Evolutionary conservation across 371 early-diverging fungal genomes (phyloP), one percentile per base, ranked within the genome.

Genomic region (Parasitella parasitica): DNA sequence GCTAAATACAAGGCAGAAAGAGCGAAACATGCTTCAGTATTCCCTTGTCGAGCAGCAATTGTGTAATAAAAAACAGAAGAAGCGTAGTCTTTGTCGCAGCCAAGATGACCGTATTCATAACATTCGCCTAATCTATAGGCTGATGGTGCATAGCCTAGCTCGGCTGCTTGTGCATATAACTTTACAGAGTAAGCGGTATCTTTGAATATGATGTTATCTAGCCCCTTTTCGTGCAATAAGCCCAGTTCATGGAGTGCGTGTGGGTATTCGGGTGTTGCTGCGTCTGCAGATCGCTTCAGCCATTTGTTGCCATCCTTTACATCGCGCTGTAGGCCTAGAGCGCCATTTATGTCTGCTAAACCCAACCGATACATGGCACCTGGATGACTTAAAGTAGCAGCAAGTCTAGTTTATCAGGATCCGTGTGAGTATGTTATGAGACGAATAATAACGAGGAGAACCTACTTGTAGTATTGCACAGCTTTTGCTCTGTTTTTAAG

Each of bases 1-100:
- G 90, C 88, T 28, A 95, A 70, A 67, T 93, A 94, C 94, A 92
- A 94, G n/a, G 91, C 91, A 0, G 94, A 88, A 22, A 95, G 71
- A 5, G 92, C 92, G 57, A 93, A 86, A 61, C 92, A 89, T 3
- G 94, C 93, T 52, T 94, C 94, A 0, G 90, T 88, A 59, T 94
- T 90, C 13, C 91, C 90, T 66, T 92, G 88, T 53, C 90, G 86
- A 5, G 97, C 95, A 1, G 95, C 93, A 60, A 89, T 73, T 1
- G 85, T 82, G 54, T 89, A 91, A 61, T 85, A 91, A 59, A 84
- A 86, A 30, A 91, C 82, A 11, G 86, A 85, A 8, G 80, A 65
- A 3, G 78, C 80, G 2, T 88, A 76, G 55, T 90, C 88, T 59
- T 83, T 85, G 28, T 63, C 62, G 36, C 84, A 83, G 13, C 86